These are phyloP conservation scores for Durotheca rogersii DNA, from an alignment of 495 filamentous ascomycete species.

Conservation along the genomic window DNA sequence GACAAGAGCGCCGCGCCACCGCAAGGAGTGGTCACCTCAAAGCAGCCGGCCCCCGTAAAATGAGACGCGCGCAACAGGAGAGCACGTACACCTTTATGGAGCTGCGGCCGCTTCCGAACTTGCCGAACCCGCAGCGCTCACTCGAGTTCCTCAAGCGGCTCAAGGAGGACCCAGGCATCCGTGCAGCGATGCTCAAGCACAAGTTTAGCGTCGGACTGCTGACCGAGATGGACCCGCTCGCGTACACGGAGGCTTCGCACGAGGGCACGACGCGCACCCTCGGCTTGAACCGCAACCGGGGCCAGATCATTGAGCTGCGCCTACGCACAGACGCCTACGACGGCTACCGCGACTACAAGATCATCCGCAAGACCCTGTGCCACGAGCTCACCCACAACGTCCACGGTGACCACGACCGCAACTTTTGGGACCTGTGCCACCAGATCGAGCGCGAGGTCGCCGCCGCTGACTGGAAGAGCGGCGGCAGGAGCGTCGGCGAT, in stretches of 20 bases:
- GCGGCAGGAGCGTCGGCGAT: conserved; percentile 63
- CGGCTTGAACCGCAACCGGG: conserved; percentile 83
- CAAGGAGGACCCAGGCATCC: conserved; percentile 81
- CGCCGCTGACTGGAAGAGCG: conserved; percentile 67
- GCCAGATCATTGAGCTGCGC: conserved; percentile 88
- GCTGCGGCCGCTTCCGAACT: conserved; percentile 72
- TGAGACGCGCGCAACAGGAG: conserved; percentile 51
- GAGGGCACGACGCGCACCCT: conserved; percentile 71
- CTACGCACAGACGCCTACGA: conserved; percentile 91
- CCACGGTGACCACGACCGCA: conserved; percentile 73
- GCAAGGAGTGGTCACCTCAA: conserved; percentile 39
- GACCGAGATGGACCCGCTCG: conserved; percentile 90
- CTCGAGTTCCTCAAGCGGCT: conserved; percentile 75
- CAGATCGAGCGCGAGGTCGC: conserved; percentile 88
- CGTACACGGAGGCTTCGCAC: conserved; percentile 68
- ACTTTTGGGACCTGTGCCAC: conserved; percentile 85
- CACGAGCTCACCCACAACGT: conserved; percentile 96
- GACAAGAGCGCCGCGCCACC: conserved; percentile 39
- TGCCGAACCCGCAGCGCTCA: conserved; percentile 69
- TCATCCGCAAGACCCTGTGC: conserved; percentile 86
- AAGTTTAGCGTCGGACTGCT: conserved; percentile 83
- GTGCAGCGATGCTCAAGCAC: conserved; percentile 76
- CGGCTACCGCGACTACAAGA: conserved; percentile 88
- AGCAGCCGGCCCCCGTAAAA: conserved; percentile 21
- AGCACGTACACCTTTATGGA: conserved; percentile 77